Base-by-base conservation (phyloP, 1,284 basidiomycete species). In the Gymnopus androsaceus region DNA sequence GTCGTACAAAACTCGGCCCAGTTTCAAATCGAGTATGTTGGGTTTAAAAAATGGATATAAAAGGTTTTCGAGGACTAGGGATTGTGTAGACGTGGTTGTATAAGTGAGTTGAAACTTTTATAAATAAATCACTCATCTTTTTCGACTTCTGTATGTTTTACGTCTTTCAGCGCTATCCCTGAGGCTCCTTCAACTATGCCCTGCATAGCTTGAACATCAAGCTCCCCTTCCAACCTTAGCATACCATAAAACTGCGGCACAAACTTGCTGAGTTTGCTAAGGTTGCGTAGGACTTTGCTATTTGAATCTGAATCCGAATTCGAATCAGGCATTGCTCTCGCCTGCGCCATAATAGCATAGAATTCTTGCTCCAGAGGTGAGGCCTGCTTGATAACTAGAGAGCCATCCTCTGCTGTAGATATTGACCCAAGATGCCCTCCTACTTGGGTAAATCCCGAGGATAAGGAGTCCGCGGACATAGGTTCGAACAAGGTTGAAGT, bases 21-120 rank as follows among this genome's bases (percentile, higher is more conserved):
- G 87, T 71, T 98, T 98, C 70, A 94, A 79, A 68, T 98, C 96
- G 23, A 97, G 77, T 51, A 97, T 85, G 64, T 90, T 94, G 2
- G 95, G 94, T 68, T 85, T 87, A 25, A 71, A 64, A 74, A 94
- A 98, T 0, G 79, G 68, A 61, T 86, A 72, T 1, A 88, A 75
- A 6, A 96, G 75, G 68, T 98, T 98, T 72, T 95, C 89, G 4
- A 98, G 72, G 23, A 97, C 93, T 56, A 97, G 75, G 58, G 81
- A 86, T 74, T 94, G 82, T 25, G 21, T 30, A n/a, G n/a, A n/a
- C 12, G 46, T 6, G 23, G 15, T 3, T 34, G 8, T 36, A 12
- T 48, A n/a, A n/a, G n/a, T n/a, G n/a, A n/a, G n/a, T n/a, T n/a
- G n/a, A n/a, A n/a, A n/a, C n/a, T n/a, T n/a, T n/a, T n/a, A n/a